Evolutionary conservation across 1,284 basidiomycete species (phyloP), one percentile per base, ranked within the genome.

Genomic region (Malassezia slooffiae): DNA sequence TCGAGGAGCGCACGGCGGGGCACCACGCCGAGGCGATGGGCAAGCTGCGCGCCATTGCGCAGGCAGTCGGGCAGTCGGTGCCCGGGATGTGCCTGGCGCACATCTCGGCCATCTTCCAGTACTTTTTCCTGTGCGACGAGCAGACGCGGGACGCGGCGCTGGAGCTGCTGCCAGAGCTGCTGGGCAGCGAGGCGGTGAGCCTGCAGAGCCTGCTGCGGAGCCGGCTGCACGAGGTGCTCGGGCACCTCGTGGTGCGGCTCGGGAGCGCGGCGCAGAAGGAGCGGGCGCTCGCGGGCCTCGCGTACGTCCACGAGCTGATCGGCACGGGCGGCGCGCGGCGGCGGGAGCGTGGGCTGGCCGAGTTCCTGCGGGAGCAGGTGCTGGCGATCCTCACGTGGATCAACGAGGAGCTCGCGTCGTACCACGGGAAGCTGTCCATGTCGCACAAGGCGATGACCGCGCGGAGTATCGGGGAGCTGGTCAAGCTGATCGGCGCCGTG

Each of bases 401-500:
- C 45, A 65, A 63, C 34, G 60, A 65, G 19, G 64, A 68, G 43
- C 51, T 68, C 8, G 50, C 53, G 6, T 54, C 57, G 17, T 58
- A 52, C 26, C 58, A 68, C 22, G 66, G 66, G 11, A 54, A 59
- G 45, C 38, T 55, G 7, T 47, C 55, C 4, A 47, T 52, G 5
- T 46, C 56, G 7, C 59, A 60, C 13, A 54, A 52, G 15, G 60
- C 51, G n/a, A 54, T 55, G 37, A 54, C 59, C 1, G 37, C 59
- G 34, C 77, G 83, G 30, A 83, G 87, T 52, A 72, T 95, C 19
- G 86, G 84, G 4, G 77, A 75, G 2, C 75, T 97, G 26, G 78
- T 88, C 15, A 67, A 72, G 17, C 75, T 79, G 17, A 79, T 93
- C 36, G 89, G 85, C 0, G 48, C 53, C n/a, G 46, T 57, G 44